phyloP scores from a whole-genome alignment of 2,329 filamentous ascomycete genomes.

The Corinectria fuckeliana region DNA sequence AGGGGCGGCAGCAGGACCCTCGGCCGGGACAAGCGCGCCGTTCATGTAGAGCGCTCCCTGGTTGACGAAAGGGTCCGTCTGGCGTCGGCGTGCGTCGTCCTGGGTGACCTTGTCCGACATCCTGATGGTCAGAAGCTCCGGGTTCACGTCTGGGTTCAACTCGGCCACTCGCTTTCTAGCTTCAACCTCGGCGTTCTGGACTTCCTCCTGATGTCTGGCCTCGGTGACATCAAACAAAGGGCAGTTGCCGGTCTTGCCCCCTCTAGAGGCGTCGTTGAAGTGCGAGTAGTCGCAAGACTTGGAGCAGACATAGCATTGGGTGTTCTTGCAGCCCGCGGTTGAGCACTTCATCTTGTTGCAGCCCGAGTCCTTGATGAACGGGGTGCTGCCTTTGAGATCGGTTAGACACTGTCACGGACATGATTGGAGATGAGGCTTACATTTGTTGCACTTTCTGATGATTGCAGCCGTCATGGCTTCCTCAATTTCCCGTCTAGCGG shows the following conservation, averaged over 20 bases:
- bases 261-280: constrained; percentile 63
- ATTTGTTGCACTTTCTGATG: constrained; percentile 77
- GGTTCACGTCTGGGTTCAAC: constrained; percentile 66
- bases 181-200: constrained; percentile 64
- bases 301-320: constrained; percentile 76
- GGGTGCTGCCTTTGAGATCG: constrained; percentile 59
- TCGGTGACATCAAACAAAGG: constrained; percentile 71
- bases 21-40: not conserved
- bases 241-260: constrained; percentile 63
- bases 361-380: constrained; percentile 78
- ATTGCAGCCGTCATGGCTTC: constrained; percentile 85
- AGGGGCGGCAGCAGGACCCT: too few relatives aligned
- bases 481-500: constrained; percentile 72
- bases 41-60: not conserved
- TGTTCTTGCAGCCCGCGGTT: constrained; percentile 55
- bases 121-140: constrained; percentile 63
- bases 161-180: constrained; percentile 61
- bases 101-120: constrained; percentile 60
- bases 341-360: constrained; percentile 86
- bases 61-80: constrained; percentile 1
- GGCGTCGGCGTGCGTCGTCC: constrained; percentile 46
- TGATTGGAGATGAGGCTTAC: constrained; percentile 41
- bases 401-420: constrained; percentile 28
- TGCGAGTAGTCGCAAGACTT: constrained; percentile 71
- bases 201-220: constrained; percentile 67